phyloP scores from a whole-genome alignment of 768 basidiomycete genomes.

The Calocera cornea region DNA sequence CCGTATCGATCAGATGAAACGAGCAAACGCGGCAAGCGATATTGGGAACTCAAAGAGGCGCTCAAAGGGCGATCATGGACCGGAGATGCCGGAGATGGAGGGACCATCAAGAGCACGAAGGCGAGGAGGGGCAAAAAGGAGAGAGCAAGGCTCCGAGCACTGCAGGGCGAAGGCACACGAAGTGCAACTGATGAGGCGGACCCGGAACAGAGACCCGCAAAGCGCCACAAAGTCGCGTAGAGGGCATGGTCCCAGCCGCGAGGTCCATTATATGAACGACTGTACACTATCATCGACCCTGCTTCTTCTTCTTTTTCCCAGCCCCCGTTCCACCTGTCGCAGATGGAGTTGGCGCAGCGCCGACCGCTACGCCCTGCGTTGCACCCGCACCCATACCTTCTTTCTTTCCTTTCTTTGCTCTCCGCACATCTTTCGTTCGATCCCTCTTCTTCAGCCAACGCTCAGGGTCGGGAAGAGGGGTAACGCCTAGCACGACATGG shows the following conservation, averaged over 20 bases:
- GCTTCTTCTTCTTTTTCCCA: not conserved
- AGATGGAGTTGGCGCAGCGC: not conserved
- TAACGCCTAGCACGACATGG: constrained; percentile 64
- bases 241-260: not conserved
- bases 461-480: constrained; percentile 73
- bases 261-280: not conserved
- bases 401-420: constrained; percentile 37
- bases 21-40: constrained; percentile 51
- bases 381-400: constrained; percentile 44
- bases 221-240: not conserved
- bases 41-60: constrained; percentile 57
- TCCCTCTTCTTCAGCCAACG: constrained; percentile 82
- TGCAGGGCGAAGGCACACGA: not conserved
- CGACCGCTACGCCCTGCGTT: constrained; percentile 43
- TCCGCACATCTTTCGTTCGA: constrained; percentile 40
- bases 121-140: constrained; percentile 27
- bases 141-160: constrained; percentile 16
- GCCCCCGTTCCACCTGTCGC: not conserved
- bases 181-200: not conserved
- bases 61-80: constrained; percentile 26
- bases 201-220: not conserved
- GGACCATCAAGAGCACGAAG: constrained; percentile 13
- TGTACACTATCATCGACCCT: not conserved
- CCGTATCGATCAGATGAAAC: constrained; percentile 60
- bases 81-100: not conserved